Conservation (phyloP, 2,329 filamentous ascomycete species). For the Lachnellula willkommii region DNA sequence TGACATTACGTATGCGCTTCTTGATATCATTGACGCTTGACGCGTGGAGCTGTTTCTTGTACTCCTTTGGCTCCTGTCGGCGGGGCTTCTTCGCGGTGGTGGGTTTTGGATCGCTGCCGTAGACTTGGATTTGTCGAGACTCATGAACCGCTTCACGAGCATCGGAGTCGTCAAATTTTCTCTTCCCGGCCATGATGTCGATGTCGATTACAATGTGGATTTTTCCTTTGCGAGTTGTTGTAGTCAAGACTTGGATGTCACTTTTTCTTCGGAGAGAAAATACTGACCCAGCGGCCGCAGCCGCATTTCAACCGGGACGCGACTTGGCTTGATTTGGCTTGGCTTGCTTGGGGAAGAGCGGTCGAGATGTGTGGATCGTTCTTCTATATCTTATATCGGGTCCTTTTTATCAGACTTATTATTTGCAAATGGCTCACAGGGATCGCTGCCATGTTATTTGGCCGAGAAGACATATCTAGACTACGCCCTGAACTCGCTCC, state of each 20-base stretch:
- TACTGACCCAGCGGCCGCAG: too few relatives aligned
- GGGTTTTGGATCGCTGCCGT: conserved; percentile 26
- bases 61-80: conserved; percentile 22
- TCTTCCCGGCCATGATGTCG: conserved; percentile 28
- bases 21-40: conserved; percentile 55
- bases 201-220: not conserved
- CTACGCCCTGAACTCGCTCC: too few relatives aligned
- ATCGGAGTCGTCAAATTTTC: conserved; percentile 23
- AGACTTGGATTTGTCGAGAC: conserved; percentile 30
- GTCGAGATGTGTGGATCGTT: too few relatives aligned
- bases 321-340: too few relatives aligned
- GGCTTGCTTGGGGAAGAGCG: too few relatives aligned
- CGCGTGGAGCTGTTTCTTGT: conserved; percentile 29
- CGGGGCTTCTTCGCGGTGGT: conserved; percentile 27
- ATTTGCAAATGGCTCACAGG: too few relatives aligned
- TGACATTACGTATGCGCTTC: conserved; percentile 65
- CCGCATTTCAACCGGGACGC: too few relatives aligned
- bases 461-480: too few relatives aligned
- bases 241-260: not conserved
- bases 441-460: too few relatives aligned
- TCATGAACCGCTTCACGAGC: conserved; percentile 25
- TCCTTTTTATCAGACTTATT: too few relatives aligned
- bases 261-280: too few relatives aligned
- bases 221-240: not conserved
- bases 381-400: too few relatives aligned